Evolutionary conservation across 805 yeast species (phyloP).

Genomic region (Starmerella apis): DNA sequence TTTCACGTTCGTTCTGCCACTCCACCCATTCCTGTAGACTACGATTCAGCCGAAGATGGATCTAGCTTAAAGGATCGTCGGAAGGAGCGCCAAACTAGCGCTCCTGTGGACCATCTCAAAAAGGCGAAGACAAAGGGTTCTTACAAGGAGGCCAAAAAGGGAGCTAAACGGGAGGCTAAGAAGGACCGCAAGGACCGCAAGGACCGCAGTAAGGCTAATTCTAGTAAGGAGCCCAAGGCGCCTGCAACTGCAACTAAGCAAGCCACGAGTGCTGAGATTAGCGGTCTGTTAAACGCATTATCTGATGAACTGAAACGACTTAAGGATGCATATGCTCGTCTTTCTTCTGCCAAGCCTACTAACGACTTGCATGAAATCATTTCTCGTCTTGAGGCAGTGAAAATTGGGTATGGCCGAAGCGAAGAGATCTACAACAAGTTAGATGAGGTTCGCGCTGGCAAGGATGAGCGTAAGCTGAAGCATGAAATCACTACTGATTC

Average conservation of each 20-base stretch:
- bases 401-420: constrained; percentile 12
- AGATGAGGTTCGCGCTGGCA: constrained; percentile 16
- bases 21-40: constrained; percentile 1
- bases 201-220: not conserved
- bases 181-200: no score
- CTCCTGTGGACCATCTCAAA: constrained; percentile 3
- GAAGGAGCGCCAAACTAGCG: constrained; percentile 12
- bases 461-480: constrained; percentile 16
- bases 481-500: constrained; percentile 18
- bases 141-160: not conserved
- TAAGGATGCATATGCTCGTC: constrained; percentile 8
- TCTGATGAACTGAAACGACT: constrained; percentile 11
- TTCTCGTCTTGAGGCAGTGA: constrained; percentile 10
- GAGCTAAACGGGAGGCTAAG: not conserved
- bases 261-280: constrained; percentile 3
- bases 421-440: constrained; percentile 19
- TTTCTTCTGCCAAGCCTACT: not conserved
- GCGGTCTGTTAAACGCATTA: constrained; percentile 6
- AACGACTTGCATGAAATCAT: constrained; percentile 8
- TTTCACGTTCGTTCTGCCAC: constrained; percentile 2
- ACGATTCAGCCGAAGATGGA: constrained; percentile 3
- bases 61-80: constrained; percentile 6
- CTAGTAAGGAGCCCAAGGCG: not conserved
- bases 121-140: constrained; percentile 6
- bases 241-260: not conserved